Conservation (phyloP, 176 grass and related monocot species). For the Elaeis guineensis region DNA sequence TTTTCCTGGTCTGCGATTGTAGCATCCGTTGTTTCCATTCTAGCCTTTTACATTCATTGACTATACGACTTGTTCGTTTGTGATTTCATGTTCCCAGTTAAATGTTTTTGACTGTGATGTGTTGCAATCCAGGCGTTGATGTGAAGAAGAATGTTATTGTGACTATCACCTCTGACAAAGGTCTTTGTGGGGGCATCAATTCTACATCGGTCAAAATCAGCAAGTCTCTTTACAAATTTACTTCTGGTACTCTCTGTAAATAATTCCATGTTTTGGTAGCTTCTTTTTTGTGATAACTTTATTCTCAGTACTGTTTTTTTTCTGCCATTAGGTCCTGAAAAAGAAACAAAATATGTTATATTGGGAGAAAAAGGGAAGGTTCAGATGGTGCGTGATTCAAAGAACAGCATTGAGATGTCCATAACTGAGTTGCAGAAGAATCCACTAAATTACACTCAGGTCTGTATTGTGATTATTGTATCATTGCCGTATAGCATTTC, state of each 20-base stretch:
- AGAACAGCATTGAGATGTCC: slow-evolving; percentile 46
- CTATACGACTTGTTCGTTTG: too few relatives aligned
- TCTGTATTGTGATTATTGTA: slow-evolving; percentile 3
- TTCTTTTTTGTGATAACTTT: slow-evolving; percentile 7
- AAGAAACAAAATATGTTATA: slow-evolving; percentile 78
- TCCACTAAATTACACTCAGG: slow-evolving; percentile 92
- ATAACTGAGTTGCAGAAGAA: slow-evolving; percentile 75
- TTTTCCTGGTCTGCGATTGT: too few relatives aligned
- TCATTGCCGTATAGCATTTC: too few relatives aligned
- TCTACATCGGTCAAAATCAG: slow-evolving; percentile 93
- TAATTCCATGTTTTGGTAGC: neutral
- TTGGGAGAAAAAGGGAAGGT: slow-evolving; percentile 96
- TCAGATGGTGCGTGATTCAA: slow-evolving; percentile 79
- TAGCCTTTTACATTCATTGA: too few relatives aligned
- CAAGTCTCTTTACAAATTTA: slow-evolving; percentile 75
- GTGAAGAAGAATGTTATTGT: slow-evolving; percentile 97
- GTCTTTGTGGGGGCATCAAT: slow-evolving; percentile 94
- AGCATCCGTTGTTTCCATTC: too few relatives aligned
- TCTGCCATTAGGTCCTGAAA: slow-evolving; percentile 57
- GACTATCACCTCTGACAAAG: slow-evolving; percentile 82
- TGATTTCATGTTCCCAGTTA: neutral
- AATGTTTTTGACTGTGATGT: slow-evolving; percentile 7
- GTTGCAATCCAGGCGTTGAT: slow-evolving; percentile 49
- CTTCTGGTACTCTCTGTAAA: slow-evolving; percentile 46
- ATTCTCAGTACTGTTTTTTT: slow-evolving; percentile 7